Base-by-base conservation (phyloP, 441 rosid genomes). In the Eugenia klotzschiana region DNA sequence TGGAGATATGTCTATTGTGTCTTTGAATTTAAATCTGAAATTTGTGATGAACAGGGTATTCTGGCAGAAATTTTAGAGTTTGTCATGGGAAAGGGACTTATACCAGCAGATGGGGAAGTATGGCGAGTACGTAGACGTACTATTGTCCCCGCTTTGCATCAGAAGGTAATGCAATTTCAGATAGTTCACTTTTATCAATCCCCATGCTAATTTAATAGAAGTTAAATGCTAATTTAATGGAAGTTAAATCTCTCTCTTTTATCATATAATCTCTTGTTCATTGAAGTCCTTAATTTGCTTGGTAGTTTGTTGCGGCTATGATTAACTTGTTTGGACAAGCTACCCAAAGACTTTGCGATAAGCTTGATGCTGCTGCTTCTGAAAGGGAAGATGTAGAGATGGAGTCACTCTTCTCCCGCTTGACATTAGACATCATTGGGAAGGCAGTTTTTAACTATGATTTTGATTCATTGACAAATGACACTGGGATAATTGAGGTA, bases 11-110 rank as follows among this genome's bases (percentile, higher is more conserved):
- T 80, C 6, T 6, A 41, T 51, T 8, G 53, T 26, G 46, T 22
- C 57, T 84, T 69, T 55, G 25, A 80, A 43, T 69, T 56, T 52
- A 79, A 40, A 80, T 83, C 54, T 54, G 57, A 84, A 83, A 52
- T 81, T 73, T 25, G 84, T 81, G 54, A 79, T 60, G 73, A 87
- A 84, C 89, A 97, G 99, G 99, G 98, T 83, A 91, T 97, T 83
- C 86, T 97, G 84, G 98, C 98, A 72, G 99, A 97, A 88, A 95
- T 97, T 90, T 90, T 97, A 64, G 98, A 97, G 8, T 97, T 97
- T 94, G 99, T 97, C 46, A 97, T 97, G 99, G 99, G 99, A 23
- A 95, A 88, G 87, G 99, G 99, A 84, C 96, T 97, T 80, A 97
- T 97, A 80, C 98, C 99, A 1, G 99, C 99, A 55, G 98, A 97